Percentiles rank a stretch among this genome's conserved stretches.
phyloP scores from a whole-genome alignment of 169 alveolate genomes.

The Neospora caninum region DNA sequence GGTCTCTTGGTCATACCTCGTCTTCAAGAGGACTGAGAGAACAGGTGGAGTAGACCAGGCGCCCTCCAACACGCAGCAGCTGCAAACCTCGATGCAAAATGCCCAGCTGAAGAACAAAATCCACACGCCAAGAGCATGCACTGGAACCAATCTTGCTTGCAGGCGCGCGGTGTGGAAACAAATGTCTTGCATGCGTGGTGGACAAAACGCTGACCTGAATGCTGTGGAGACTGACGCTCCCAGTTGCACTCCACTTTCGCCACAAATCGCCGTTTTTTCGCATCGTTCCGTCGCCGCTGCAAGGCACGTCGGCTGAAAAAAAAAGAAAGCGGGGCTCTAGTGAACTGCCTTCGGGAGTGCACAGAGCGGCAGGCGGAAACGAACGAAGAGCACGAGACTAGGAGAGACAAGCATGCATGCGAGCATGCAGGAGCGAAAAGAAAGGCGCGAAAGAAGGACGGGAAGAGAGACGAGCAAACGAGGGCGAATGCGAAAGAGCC shows the following conservation, averaged over 20 bases:
- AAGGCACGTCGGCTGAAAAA: slow-evolving; percentile 92
- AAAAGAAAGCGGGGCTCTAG: neutral
- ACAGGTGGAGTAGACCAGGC: slow-evolving; percentile 93
- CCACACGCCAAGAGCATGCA: neutral
- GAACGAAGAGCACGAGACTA: too few species aligned
- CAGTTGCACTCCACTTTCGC: slow-evolving; percentile 71
- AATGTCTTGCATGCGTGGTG: too few species aligned
- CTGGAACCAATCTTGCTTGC: neutral
- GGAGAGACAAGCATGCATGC: neutral
- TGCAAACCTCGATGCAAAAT: slow-evolving; percentile 86
- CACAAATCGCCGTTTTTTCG: slow-evolving; percentile 91
- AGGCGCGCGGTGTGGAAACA: neutral
- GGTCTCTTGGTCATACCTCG: slow-evolving; percentile 79
- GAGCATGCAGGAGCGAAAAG: neutral
- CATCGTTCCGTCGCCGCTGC: slow-evolving; percentile 96
- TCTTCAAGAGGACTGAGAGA: slow-evolving; percentile 93
- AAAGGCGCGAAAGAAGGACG: neutral
- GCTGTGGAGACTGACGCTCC: slow-evolving; percentile 58
- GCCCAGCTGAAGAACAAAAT: slow-evolving; percentile 74
- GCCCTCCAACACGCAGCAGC: slow-evolving; percentile 84
- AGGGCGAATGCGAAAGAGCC: neutral
- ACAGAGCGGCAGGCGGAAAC: too few species aligned
- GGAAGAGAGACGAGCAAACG: neutral
- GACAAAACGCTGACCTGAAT: slow-evolving; percentile 45
- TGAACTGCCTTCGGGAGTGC: too few species aligned